phyloP scores from a whole-genome alignment of 2,329 filamentous ascomycete genomes.

The Ambrosiella cleistominuta region DNA sequence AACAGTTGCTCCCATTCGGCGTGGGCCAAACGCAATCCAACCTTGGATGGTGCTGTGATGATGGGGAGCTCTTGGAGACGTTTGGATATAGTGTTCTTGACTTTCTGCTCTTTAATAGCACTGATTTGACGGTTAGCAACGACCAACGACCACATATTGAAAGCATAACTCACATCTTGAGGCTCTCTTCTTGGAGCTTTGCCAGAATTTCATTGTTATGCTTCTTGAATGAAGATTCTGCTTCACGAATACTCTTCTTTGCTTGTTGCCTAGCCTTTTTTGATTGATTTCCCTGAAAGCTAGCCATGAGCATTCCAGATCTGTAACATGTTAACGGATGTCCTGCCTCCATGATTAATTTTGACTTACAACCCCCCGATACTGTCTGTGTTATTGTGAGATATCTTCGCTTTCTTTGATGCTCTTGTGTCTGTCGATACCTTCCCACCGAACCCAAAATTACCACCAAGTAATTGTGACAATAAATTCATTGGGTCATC shows the following conservation, averaged over 20 bases:
- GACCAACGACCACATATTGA: background rate
- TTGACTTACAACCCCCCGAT: conserved; percentile 4
- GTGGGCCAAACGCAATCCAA: background rate
- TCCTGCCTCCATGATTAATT: background rate
- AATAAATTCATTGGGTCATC: background rate
- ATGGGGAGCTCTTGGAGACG: background rate
- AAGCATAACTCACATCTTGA: conserved; percentile 6
- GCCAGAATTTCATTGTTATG: conserved; percentile 3
- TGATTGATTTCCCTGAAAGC: conserved; percentile 5
- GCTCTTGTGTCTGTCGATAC: background rate
- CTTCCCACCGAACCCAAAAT: background rate
- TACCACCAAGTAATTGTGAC: background rate
- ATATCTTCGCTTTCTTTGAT: conserved; percentile 6
- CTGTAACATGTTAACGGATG: background rate
- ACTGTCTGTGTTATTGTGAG: background rate
- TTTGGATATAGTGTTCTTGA: background rate
- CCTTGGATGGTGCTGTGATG: background rate
- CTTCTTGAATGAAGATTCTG: conserved; percentile 4
- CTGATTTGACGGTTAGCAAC: conserved; percentile 3
- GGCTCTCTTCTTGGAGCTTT: conserved; percentile 5
- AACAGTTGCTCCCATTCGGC: background rate
- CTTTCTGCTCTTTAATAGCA: conserved; percentile 4
- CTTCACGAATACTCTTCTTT: background rate
- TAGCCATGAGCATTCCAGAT: conserved; percentile 3
- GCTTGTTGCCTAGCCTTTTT: conserved; percentile 3